Conservation (phyloP, 176 grass and related monocot genomes). For the Typha latifolia region DNA sequence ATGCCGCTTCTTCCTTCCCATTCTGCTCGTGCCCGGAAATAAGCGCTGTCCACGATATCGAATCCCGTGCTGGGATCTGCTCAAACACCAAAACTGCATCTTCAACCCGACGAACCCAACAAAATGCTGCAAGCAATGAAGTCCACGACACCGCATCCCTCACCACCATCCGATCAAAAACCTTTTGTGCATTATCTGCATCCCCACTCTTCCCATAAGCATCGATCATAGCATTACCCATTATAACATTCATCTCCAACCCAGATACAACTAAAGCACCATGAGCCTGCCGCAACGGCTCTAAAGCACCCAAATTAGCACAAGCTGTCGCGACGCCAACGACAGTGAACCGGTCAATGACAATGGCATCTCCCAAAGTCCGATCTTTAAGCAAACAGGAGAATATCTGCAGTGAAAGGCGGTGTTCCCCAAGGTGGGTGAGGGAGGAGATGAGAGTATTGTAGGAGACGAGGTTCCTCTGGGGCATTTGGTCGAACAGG, state of each 20-base stretch:
- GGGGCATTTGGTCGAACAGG: conserved; percentile 41
- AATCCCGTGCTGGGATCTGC: conserved; percentile 32
- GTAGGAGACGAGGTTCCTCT: conserved; percentile 42
- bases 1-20: conserved; percentile 37
- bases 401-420: conserved; percentile 25
- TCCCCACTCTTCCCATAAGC: conserved; percentile 45
- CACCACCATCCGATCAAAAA: conserved; percentile 34
- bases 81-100: conserved; percentile 29
- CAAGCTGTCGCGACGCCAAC: conserved; percentile 33
- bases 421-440: conserved; percentile 16
- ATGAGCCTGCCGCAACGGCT: conserved; percentile 41
- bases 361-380: conserved; percentile 11
- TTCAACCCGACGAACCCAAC: conserved; percentile 20
- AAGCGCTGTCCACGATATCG: conserved; percentile 52
- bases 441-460: conserved; percentile 58
- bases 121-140: conserved; percentile 43
- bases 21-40: conserved; percentile 71
- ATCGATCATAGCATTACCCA: conserved; percentile 59
- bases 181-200: conserved; percentile 24
- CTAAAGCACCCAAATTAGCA: conserved; percentile 22
- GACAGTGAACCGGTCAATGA: conserved; percentile 41
- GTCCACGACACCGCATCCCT: conserved; percentile 39
- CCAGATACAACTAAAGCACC: conserved; percentile 20
- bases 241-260: conserved; percentile 45
- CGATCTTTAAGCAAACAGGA: conserved; percentile 28